These are phyloP conservation scores for Mycena chlorophos DNA, from an alignment of 768 basidiomycete genomes.

Conservation along the genomic window DNA sequence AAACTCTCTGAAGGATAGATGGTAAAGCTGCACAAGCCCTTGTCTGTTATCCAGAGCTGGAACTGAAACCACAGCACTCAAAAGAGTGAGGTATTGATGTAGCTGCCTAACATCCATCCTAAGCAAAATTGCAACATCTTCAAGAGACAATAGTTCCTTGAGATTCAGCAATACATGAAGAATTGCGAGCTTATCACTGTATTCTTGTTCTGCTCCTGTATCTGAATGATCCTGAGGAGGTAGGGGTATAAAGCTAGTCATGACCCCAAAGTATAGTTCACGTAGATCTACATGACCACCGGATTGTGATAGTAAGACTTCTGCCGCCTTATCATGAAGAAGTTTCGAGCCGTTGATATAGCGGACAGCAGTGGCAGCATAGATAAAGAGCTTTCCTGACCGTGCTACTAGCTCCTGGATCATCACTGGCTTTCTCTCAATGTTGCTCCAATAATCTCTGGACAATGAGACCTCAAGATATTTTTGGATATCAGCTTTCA, in stretches of 20 bases:
- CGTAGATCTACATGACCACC: background rate
- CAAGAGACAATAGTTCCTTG: slow-evolving; percentile 1
- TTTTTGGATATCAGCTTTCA: slow-evolving; percentile 5
- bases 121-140: background rate
- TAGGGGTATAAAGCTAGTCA: background rate
- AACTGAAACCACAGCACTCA: slow-evolving; percentile 3
- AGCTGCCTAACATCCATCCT: background rate
- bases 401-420: background rate
- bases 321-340: background rate
- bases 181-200: background rate
- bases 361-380: slow-evolving; percentile 4
- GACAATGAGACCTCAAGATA: background rate
- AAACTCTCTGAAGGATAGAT: slow-evolving; percentile 4
- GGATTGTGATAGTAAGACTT: background rate
- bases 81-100: background rate
- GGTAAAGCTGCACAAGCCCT: background rate
- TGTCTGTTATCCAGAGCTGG: background rate
- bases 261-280: slow-evolving; percentile 3
- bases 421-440: background rate
- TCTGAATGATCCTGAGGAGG: background rate
- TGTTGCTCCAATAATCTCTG: background rate
- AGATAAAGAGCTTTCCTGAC: slow-evolving; percentile 6
- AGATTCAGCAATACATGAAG: slow-evolving; percentile 3
- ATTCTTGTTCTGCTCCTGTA: background rate
- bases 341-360: background rate